A percentile compares a stretch with the other conserved stretches of the same genome.
Evolutionary conservation across 164 flowering plant species (phyloP).

Genomic region (Aristolochia fimbriata): DNA sequence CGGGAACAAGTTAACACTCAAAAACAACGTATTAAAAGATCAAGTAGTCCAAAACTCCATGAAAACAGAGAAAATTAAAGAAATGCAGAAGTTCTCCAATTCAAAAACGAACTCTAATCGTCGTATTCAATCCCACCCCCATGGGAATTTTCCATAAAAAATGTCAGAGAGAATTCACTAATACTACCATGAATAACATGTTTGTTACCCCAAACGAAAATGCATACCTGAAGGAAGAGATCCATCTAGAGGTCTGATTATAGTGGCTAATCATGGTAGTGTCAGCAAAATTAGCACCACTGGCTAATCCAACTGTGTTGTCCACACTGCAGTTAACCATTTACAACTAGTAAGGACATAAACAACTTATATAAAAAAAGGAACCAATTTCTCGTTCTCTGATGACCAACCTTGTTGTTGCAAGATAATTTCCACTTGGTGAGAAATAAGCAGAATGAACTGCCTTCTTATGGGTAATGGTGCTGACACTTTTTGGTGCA

Average conservation of each 20-base stretch:
- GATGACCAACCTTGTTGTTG: slow-evolving; percentile 62
- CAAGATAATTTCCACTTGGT: slow-evolving; percentile 69
- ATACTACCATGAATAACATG: too few species aligned
- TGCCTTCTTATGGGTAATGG: slow-evolving; percentile 38
- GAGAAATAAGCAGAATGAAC: slow-evolving; percentile 91
- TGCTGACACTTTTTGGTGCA: slow-evolving; percentile 29
- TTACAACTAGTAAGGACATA: background rate
- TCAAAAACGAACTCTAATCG: too few species aligned
- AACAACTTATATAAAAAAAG: background rate
- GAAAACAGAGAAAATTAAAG: too few species aligned
- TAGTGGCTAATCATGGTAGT: slow-evolving; percentile 38
- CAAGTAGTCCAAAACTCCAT: too few species aligned
- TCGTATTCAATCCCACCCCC: too few species aligned
- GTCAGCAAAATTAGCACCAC: slow-evolving; percentile 52
- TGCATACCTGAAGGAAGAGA: slow-evolving; percentile 70
- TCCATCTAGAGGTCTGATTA: slow-evolving; percentile 64
- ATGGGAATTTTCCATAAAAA: too few species aligned
- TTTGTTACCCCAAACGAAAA: background rate
- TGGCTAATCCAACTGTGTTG: slow-evolving; percentile 40
- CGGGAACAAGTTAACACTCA: too few species aligned
- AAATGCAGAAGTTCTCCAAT: too few species aligned
- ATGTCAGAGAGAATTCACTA: too few species aligned
- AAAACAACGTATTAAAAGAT: too few species aligned
- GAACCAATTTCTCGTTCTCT: background rate
- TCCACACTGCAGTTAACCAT: slow-evolving; percentile 38